A percentile compares a stretch with the other conserved stretches of the same genome.
These are phyloP conservation scores for Melastoma malabathricum DNA, from an alignment of 345 rosid species.

Conservation along the genomic window DNA sequence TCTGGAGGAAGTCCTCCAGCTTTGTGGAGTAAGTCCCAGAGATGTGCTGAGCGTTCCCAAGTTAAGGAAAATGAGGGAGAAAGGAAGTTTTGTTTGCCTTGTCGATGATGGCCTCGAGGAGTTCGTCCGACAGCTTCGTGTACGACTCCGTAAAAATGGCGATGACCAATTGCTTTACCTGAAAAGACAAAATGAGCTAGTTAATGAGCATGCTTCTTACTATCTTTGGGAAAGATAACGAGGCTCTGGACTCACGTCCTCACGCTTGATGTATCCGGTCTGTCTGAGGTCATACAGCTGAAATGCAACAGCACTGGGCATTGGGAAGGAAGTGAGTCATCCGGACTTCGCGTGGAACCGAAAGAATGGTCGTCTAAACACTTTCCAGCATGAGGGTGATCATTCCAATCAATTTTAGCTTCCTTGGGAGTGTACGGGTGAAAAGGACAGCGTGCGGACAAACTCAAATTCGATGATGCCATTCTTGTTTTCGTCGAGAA, in stretches of 20 bases:
- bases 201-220: not conserved
- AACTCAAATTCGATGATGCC: conserved; percentile 89
- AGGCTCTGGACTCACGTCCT: conserved; percentile 40
- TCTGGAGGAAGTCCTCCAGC: no score
- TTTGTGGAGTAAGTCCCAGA: no score
- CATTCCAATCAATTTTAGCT: conserved; percentile 72
- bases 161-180: conserved; percentile 83
- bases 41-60: no score
- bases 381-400: conserved; percentile 6
- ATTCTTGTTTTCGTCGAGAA: conserved; percentile 76
- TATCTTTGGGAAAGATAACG: not conserved
- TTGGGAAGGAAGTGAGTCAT: no score
- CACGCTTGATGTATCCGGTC: conserved; percentile 70
- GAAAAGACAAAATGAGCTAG: conserved; percentile 7
- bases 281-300: conserved; percentile 77
- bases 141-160: conserved; percentile 62
- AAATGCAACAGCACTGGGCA: conserved; percentile 55
- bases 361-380: not conserved
- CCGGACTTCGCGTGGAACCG: no score
- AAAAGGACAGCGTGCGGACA: conserved; percentile 61
- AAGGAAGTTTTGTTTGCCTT: conserved; percentile 19
- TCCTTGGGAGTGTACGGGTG: conserved; percentile 67
- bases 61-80: no score
- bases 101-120: conserved; percentile 55
- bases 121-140: conserved; percentile 38